A percentile compares a stretch with the other conserved stretches of the same genome.
phyloP scores from a whole-genome alignment of 371 early-diverging fungal genomes.

The Mucor saturninus region DNA sequence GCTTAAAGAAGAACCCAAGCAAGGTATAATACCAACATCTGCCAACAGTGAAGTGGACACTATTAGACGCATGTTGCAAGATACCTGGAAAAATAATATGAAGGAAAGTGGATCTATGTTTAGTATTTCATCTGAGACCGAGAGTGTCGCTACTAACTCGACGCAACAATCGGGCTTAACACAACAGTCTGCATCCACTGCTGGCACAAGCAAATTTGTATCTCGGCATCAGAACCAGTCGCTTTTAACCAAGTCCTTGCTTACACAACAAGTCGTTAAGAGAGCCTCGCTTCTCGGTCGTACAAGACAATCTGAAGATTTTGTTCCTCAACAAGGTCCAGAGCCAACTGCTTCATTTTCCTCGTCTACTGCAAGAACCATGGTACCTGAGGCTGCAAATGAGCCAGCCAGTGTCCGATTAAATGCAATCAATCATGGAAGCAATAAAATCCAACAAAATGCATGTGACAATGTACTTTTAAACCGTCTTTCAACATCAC shows the following conservation, averaged over 20 bases:
- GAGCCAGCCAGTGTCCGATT: constrained; percentile 12
- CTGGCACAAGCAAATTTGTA: not conserved
- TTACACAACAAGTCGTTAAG: constrained; percentile 20
- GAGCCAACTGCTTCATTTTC: constrained; percentile 32
- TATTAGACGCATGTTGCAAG: constrained; percentile 38
- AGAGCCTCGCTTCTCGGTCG: constrained; percentile 9
- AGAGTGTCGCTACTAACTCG: constrained; percentile 7
- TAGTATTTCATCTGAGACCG: constrained; percentile 23
- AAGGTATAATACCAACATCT: not conserved
- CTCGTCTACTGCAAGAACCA: constrained; percentile 30
- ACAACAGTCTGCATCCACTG: not conserved
- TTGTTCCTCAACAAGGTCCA: constrained; percentile 17
- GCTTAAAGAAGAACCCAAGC: not conserved
- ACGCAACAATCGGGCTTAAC: constrained; percentile 1
- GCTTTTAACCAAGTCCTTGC: constrained; percentile 18
- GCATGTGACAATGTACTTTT: constrained; percentile 4
- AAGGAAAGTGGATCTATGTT: constrained; percentile 30
- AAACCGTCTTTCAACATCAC: constrained; percentile 11
- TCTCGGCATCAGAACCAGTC: constrained; percentile 20
- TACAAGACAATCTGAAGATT: not conserved
- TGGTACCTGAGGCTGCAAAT: constrained; percentile 15
- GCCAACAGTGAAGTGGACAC: constrained; percentile 32
- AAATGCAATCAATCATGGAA: constrained; percentile 22
- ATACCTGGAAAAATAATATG: constrained; percentile 32
- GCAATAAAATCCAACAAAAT: constrained; percentile 21